Base-by-base conservation (phyloP, 2,329 filamentous ascomycete genomes). In the Talaromyces sp. region DNA sequence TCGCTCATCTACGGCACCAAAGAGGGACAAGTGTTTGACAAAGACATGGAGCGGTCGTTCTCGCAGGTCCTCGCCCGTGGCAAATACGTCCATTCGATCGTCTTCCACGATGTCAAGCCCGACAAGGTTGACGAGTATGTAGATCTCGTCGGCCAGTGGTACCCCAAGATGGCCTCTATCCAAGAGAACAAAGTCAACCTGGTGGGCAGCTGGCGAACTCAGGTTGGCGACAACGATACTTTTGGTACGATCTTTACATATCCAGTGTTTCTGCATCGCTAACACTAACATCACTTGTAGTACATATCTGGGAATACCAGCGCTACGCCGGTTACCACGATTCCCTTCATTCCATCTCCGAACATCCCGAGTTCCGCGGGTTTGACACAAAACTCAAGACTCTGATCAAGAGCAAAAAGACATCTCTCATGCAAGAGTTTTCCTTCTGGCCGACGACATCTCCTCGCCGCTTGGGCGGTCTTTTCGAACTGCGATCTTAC, bases 301-400 rank as follows among this genome's bases (percentile, higher is more conserved):
- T 99, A 57, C 95, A 99, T 76, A 99, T 99, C 72, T 99, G 95
- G 95, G 95, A 99, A 78, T 99, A 99, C 77, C 93, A 98, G 78
- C 89, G 93, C 70, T 99, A 98, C 79, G 85, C 93, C 69, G 95
- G 95, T 64, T 98, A 98, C 78, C 95, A 99, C 78, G 87, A 89
- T 64, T 98, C 95, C 23, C 84, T 96, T 54, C 86, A 97, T 80
- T 86, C 85, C 68, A 96, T 98, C 67, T 87, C 91, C 64, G 81
- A 84, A 68, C 91, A 96, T 70, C 90, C 91, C 65, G 92, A 92
- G 18, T 98, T 92, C 75, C 80, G 87, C 67, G 89, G 85, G 9
- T 97, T 97, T 73, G 91, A 96, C 74, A 81, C 81, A 65, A 90
- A 94, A 78, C 88, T 99, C 58, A 93, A 92, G 77, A 83, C 81